Evolutionary conservation across 306 rosid genomes (phyloP).

Genomic region (Sophora flavescens): DNA sequence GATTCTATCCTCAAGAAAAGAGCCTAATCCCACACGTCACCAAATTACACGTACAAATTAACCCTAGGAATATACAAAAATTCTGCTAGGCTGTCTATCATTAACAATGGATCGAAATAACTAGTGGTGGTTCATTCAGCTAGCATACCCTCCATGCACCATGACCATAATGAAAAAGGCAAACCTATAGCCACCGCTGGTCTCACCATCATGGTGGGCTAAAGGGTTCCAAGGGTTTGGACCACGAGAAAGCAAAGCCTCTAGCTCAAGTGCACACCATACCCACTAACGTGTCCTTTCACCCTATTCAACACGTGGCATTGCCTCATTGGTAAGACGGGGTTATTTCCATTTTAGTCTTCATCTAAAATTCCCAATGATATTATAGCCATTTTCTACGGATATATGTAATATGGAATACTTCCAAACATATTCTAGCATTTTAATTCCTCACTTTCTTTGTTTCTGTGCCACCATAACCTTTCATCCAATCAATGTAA

Average conservation of each 20-base stretch:
- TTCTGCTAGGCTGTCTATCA: constrained; percentile 66
- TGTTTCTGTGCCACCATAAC: constrained; percentile 61
- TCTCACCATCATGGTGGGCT: constrained; percentile 54
- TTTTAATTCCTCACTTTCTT: constrained; percentile 41
- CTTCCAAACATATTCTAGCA: constrained; percentile 61
- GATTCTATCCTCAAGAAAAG: constrained; percentile 19
- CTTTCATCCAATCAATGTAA: constrained; percentile 66
- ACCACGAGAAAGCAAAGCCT: constrained; percentile 52
- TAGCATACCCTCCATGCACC: constrained; percentile 16
- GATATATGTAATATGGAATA: constrained; percentile 52
- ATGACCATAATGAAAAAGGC: constrained; percentile 26
- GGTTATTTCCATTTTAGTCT: constrained; percentile 23
- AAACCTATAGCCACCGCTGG: constrained; percentile 54
- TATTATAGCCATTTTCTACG: constrained; percentile 26
- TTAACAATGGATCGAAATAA: neutral
- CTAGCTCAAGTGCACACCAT: constrained; percentile 24
- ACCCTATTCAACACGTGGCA: constrained; percentile 32
- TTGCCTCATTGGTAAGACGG: constrained; percentile 3
- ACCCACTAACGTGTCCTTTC: constrained; percentile 29
- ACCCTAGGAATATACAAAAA: constrained; percentile 54
- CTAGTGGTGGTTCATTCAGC: constrained; percentile 35
- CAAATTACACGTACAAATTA: constrained; percentile 24
- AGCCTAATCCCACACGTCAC: constrained; percentile 42
- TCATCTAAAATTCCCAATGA: neutral
- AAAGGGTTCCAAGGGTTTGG: constrained; percentile 48